phyloP scores from a whole-genome alignment of 441 rosid species.

The Mallotus repandus region DNA sequence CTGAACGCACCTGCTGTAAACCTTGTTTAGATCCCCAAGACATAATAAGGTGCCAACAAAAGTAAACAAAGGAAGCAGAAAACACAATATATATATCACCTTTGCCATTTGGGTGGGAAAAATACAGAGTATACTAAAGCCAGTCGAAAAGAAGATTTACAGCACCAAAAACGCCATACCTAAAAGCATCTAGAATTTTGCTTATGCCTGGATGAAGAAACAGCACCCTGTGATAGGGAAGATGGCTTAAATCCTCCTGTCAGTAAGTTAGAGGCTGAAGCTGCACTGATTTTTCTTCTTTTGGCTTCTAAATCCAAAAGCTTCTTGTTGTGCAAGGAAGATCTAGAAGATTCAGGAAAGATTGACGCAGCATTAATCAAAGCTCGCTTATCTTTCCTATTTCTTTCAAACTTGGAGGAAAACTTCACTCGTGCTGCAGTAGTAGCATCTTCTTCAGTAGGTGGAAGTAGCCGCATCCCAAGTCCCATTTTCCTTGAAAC shows the following conservation, averaged over 20 bases:
- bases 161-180: too few relatives aligned
- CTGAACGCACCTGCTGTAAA: too few relatives aligned
- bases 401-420: conserved; percentile 67
- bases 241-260: too few relatives aligned
- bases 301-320: conserved; percentile 56
- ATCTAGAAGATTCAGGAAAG: conserved; percentile 47
- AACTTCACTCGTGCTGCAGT: conserved; percentile 59
- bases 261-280: too few relatives aligned
- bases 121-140: not conserved
- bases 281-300: too few relatives aligned
- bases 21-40: not conserved
- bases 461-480: conserved; percentile 72
- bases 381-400: conserved; percentile 70
- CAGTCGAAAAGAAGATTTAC: too few relatives aligned
- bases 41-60: too few relatives aligned
- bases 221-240: too few relatives aligned
- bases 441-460: conserved; percentile 55
- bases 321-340: conserved; percentile 45
- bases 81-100: not conserved
- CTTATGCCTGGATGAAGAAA: too few relatives aligned
- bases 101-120: not conserved
- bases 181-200: too few relatives aligned
- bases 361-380: conserved; percentile 64
- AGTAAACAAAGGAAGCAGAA: not conserved
- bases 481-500: conserved; percentile 69